These are phyloP conservation scores for Aspergillus versicolor DNA, from an alignment of 2,329 filamentous ascomycete genomes.

Conservation along the genomic window DNA sequence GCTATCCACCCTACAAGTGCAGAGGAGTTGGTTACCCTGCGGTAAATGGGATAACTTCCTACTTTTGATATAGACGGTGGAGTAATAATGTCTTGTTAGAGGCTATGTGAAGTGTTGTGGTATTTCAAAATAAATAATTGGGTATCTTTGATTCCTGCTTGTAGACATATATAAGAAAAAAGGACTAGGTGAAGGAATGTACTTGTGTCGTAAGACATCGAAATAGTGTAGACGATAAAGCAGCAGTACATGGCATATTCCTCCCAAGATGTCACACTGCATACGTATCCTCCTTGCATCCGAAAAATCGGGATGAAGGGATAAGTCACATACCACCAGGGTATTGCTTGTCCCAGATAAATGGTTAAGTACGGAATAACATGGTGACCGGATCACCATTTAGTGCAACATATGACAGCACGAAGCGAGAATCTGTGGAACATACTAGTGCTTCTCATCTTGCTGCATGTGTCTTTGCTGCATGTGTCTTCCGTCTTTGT, in stretches of 20 bases:
- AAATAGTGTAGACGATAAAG: neutral
- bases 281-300: too few relatives aligned
- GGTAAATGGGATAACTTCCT: constrained; percentile 37
- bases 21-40: constrained; percentile 66
- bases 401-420: neutral
- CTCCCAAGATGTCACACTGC: neutral
- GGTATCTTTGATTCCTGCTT: neutral
- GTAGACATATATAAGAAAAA: neutral
- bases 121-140: neutral
- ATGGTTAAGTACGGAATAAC: neutral
- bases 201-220: neutral
- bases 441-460: neutral
- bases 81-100: neutral
- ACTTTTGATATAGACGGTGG: neutral
- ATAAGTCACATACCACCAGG: neutral
- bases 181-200: neutral
- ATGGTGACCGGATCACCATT: neutral
- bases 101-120: neutral
- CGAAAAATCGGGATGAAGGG: neutral
- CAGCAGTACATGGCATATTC: neutral
- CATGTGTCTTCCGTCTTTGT: neutral
- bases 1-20: constrained; percentile 76
- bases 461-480: neutral
- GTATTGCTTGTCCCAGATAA: neutral
- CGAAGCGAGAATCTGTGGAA: neutral